Evolutionary conservation across 176 grass and related monocot genomes (phyloP).

Genomic region (Bothriochloa decipiens): DNA sequence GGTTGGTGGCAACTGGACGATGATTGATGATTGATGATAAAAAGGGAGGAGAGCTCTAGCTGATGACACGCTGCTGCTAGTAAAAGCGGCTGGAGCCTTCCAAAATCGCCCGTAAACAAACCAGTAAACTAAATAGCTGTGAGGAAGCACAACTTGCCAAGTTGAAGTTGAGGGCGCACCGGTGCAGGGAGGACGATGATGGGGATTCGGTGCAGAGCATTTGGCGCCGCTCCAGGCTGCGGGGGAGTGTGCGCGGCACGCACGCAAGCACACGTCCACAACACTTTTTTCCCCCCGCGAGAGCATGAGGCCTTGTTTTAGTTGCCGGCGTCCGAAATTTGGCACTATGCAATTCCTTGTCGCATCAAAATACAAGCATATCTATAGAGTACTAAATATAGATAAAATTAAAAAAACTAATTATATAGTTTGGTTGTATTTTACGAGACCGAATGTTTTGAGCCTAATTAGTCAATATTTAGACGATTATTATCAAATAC

Average conservation of each 20-base stretch:
- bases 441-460: too few species aligned
- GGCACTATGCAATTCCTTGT: too few species aligned
- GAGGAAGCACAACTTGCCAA: conserved; percentile 2
- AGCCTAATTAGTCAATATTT: too few species aligned
- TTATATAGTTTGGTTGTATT: too few species aligned
- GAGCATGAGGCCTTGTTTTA: too few species aligned
- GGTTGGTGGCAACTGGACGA: neutral
- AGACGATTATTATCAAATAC: too few species aligned
- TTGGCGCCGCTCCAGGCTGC: neutral
- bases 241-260: conserved; percentile 4
- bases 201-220: neutral
- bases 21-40: neutral
- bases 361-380: too few species aligned
- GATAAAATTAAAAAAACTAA: too few species aligned
- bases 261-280: neutral
- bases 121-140: too few species aligned
- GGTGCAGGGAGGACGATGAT: neutral
- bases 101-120: conserved; percentile 4
- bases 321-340: too few species aligned
- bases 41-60: too few species aligned
- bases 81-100: conserved; percentile 15
- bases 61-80: neutral
- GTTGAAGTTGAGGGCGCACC: neutral
- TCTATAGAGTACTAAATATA: too few species aligned
- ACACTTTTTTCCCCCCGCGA: neutral